Conservation (phyloP, 129 eudicot genomes). For the Scalesia atractyloides region DNA sequence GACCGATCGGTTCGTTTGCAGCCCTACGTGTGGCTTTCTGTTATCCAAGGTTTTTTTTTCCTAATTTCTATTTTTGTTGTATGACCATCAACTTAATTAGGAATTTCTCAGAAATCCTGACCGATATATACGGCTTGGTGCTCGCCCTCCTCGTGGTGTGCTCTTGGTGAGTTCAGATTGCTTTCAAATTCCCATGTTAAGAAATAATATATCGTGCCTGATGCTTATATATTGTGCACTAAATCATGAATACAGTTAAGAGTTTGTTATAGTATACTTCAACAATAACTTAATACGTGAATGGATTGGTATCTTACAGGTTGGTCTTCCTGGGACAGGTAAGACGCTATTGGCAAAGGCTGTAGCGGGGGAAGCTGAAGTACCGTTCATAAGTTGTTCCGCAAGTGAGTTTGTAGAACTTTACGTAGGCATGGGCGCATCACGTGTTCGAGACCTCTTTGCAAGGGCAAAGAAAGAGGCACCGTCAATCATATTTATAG, state of each 20-base stretch:
- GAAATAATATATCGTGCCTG: background rate
- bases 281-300: slow-evolving; percentile 24
- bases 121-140: slow-evolving; percentile 80
- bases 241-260: background rate
- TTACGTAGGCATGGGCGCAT: slow-evolving; percentile 99
- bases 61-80: slow-evolving; percentile 1
- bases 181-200: background rate
- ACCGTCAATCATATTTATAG: slow-evolving; percentile 96
- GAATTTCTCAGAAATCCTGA: slow-evolving; percentile 98
- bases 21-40: background rate
- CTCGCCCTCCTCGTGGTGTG: slow-evolving; percentile 99
- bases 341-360: slow-evolving; percentile 99
- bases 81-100: slow-evolving; percentile 38
- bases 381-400: slow-evolving; percentile 97
- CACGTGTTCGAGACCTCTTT: slow-evolving; percentile 98
- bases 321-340: slow-evolving; percentile 99
- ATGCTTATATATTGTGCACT: slow-evolving; percentile 1
- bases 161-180: slow-evolving; percentile 70
- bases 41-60: slow-evolving; percentile 5
- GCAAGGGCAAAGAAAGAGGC: slow-evolving; percentile 99
- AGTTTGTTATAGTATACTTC: background rate
- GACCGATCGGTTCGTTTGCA: no score
- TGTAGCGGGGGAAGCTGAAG: slow-evolving; percentile 99
- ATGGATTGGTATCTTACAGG: slow-evolving; percentile 58
- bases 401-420: slow-evolving; percentile 99